A percentile compares a stretch with the other conserved stretches of the same genome.
These are phyloP conservation scores for Populus hybrid DNA, from an alignment of 441 rosid species.

Conservation along the genomic window DNA sequence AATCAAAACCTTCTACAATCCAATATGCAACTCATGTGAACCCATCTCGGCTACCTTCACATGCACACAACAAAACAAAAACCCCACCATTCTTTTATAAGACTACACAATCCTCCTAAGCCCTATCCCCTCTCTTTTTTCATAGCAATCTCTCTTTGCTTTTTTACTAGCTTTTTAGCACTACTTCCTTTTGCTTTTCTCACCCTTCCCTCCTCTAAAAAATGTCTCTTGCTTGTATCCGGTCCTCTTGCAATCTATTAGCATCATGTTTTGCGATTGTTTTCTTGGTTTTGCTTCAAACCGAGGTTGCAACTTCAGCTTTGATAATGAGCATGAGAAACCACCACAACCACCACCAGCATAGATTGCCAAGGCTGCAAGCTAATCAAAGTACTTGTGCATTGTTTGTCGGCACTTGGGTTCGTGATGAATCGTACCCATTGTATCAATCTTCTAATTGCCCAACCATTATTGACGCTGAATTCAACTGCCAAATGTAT, in stretches of 20 bases:
- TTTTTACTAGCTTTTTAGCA: background rate
- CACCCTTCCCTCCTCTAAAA: background rate
- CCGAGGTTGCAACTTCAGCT: conserved; percentile 44
- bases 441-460: conserved; percentile 58
- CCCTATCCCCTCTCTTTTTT: conserved; percentile 22
- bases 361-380: conserved; percentile 47
- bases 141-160: background rate
- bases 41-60: conserved; percentile 23
- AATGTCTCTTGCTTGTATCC: conserved; percentile 25
- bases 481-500: conserved; percentile 70
- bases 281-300: conserved; percentile 36
- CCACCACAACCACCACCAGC: conserved; percentile 40
- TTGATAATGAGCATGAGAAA: conserved; percentile 40
- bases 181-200: conserved; percentile 1
- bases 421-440: conserved; percentile 71
- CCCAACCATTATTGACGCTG: conserved; percentile 57
- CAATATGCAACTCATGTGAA: conserved; percentile 23
- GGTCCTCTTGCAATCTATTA: conserved; percentile 19
- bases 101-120: conserved; percentile 7
- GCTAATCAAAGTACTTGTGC: conserved; percentile 47
- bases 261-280: conserved; percentile 30
- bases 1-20: background rate
- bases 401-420: conserved; percentile 78
- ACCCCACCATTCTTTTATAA: background rate
- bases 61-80: conserved; percentile 19